Base-by-base conservation (phyloP, 2,329 filamentous ascomycete genomes). In the Claviceps pazoutovae region DNA sequence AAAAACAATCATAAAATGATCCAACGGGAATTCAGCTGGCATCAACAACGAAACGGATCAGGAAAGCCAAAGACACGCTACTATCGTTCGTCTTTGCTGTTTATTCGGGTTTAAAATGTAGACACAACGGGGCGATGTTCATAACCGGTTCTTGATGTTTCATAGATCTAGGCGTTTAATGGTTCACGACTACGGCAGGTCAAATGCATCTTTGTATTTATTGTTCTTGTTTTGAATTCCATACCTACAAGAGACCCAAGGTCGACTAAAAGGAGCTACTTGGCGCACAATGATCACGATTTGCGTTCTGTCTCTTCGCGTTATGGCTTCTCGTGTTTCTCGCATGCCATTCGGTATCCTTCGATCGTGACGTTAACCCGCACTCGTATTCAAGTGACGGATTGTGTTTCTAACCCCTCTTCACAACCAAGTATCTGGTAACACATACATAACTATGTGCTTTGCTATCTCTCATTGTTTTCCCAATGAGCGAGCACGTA, bases 151-250 rank as follows among this genome's bases (percentile, higher is more conserved):
- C 9, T 43, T 36, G 58, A 57, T 58, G 56, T 59, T 58, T 56
- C 42, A 57, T 59, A 61, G 61, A 59, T 63, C 59, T 60, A 56
- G 65, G 65, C 64, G 64, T 66, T 66, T 59, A 60, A 58, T 50
- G 62, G 62, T 60, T 59, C 57, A 62, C 60, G 60, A 58, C 57
- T 59, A 56, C 53, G 56, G 58, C 57, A 58, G 60, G 59, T 54
- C 51, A 41, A 11, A 55, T 51, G 36, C 61, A 62, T 61, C 54
- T 59, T 64, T 57, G 52, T 59, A 62, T 56, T n/a, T 46, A 16
- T 26, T 46, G 43, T 45, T 26, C 13, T 34, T 45, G 1, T 17
- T 64, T 55, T 57, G 56, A 58, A 53, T 46, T 34, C 21, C 21
- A 41, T 17, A 30, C 6, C 17, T 19, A 19, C 4, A 49, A 37